Evolutionary conservation across 75 land plant genomes (phyloP).

Genomic region (Chamaecyparis obtusa): DNA sequence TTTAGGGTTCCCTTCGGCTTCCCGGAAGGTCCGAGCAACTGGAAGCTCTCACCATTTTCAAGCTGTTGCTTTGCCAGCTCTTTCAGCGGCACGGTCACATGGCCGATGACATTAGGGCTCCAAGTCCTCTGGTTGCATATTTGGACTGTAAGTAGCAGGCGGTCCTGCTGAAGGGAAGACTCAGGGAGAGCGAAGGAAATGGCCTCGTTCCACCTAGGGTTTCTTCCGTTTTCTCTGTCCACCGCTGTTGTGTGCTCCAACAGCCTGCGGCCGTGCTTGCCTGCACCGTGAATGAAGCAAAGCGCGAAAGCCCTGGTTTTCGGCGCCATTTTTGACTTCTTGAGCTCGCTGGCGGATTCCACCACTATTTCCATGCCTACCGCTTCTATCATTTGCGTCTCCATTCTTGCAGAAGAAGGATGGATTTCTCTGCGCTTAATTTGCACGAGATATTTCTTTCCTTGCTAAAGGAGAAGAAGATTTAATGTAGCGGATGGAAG

Average conservation of each 20-base stretch:
- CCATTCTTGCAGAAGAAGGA: background rate
- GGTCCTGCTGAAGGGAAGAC: background rate
- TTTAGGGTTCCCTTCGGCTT: background rate
- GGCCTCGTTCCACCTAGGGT: background rate
- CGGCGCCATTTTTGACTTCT: background rate
- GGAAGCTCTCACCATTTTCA: background rate
- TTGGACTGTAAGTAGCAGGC: background rate
- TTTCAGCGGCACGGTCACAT: slow-evolving; percentile 1
- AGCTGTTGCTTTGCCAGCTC: background rate
- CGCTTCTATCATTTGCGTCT: background rate
- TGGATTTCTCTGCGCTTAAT: background rate
- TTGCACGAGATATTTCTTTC: too few relatives aligned
- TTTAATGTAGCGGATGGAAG: too few relatives aligned
- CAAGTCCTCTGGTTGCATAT: background rate
- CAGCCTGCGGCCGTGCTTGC: background rate
- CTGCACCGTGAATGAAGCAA: background rate
- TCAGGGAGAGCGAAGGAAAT: background rate
- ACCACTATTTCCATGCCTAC: background rate
- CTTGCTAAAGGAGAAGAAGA: too few relatives aligned
- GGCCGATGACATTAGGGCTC: background rate
- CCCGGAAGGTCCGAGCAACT: background rate
- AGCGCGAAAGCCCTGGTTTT: background rate
- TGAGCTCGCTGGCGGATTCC: background rate
- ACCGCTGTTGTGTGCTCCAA: background rate
- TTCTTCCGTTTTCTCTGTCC: background rate